Conservation (phyloP, 129 eudicot species). For the Arctium lappa region DNA sequence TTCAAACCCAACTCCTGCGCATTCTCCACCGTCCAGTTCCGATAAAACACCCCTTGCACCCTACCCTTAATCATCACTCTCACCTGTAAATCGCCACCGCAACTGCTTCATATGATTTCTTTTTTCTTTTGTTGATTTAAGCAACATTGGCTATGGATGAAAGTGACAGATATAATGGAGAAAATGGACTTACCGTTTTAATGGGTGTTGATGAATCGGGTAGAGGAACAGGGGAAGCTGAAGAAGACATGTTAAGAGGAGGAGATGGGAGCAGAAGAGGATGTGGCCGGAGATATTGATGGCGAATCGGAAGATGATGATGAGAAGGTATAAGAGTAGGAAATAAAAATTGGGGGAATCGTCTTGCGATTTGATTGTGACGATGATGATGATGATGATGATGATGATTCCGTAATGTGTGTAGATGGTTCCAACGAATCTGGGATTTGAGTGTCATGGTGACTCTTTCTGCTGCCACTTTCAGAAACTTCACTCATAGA, state of each 20-base stretch:
- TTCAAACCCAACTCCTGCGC: constrained; percentile 77
- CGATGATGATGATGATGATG: neutral
- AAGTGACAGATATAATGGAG: neutral
- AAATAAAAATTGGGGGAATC: constrained; percentile 20
- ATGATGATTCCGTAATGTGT: constrained; percentile 7
- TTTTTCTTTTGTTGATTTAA: no score
- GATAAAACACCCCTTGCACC: constrained; percentile 83
- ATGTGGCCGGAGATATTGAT: constrained; percentile 29
- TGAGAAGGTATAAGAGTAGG: constrained; percentile 4
- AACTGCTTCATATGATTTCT: neutral
- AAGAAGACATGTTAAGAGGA: constrained; percentile 50
- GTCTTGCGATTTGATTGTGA: neutral
- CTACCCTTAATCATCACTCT: constrained; percentile 68
- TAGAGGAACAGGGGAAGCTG: constrained; percentile 21
- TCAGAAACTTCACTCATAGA: neutral
- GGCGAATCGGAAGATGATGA: constrained; percentile 24
- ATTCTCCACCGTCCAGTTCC: constrained; percentile 82
- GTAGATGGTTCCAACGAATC: neutral
- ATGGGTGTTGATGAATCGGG: constrained; percentile 32
- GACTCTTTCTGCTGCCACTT: constrained; percentile 15
- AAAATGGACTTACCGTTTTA: constrained; percentile 45
- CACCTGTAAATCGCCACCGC: constrained; percentile 46
- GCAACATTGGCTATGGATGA: neutral
- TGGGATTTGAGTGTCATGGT: constrained; percentile 7
- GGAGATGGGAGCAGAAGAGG: constrained; percentile 37